Base-by-base conservation (phyloP, 768 basidiomycete genomes). In the Collybiopsis luxurians region DNA sequence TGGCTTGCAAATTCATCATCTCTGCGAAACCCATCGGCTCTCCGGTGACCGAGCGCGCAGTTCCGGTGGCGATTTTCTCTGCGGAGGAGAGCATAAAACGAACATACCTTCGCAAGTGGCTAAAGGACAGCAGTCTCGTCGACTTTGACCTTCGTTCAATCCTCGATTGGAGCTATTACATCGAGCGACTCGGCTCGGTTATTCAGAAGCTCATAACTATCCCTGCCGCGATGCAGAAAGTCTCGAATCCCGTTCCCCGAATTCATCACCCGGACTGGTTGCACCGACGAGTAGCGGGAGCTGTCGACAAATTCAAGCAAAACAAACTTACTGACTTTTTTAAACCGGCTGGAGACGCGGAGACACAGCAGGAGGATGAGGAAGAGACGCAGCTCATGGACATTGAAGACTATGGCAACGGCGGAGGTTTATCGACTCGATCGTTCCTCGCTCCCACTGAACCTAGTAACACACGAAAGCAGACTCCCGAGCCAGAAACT, bases 131-230 rank as follows among this genome's bases (percentile, higher is more conserved):
- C 67, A 83, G 87, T 61, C 77, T 98, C 36, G 73, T 82, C 34
- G 88, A 84, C 61, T 98, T 99, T 63, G 95, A 98, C 53, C 75
- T 99, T 42, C 87, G 97, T 17, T 86, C 90, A 17, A 97, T 99
- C 62, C 79, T 99, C 59, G 97, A 99, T 68, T 99, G 97, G 97
- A 83, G 86, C 30, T 99, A 99, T 71, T 99, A 98, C 74, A 95
- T 98, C 64, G 97, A 98, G 66, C 89, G 97, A 17, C 72, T 99
- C 23, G 97, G 97, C 4, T 97, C 95, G 2, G 97, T 98, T 63
- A 95, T 99, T 57, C 97, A 99, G 72, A 99, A 99, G 65, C 77
- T 99, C 55, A 98, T 99, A 73, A 99, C 97, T 1, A 99, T 99
- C 63, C 97, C 97, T 7, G 97, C 97, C 6, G 97, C 97, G 0